Percentiles rank a stretch among this genome's conserved stretches.
phyloP scores from a whole-genome alignment of 768 basidiomycete genomes.

The Pluteus cervinus region DNA sequence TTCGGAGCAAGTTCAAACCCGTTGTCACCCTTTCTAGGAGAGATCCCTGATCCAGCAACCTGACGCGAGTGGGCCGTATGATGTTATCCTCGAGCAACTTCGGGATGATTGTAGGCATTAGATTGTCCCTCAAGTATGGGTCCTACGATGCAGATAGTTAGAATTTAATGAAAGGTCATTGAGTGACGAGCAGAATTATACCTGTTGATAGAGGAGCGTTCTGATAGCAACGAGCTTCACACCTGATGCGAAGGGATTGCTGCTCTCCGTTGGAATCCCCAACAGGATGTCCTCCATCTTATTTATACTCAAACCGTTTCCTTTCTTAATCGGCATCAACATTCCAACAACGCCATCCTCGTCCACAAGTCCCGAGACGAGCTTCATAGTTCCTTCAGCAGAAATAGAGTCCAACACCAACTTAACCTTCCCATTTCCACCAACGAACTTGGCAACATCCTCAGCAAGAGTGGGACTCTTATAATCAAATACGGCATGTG shows the following conservation, averaged over 20 bases:
- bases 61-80: constrained; percentile 35
- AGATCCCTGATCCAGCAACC: constrained; percentile 34
- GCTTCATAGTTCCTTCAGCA: constrained; percentile 21
- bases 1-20: constrained; percentile 39
- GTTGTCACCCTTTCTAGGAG: constrained; percentile 33
- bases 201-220: constrained; percentile 36
- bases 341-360: no score
- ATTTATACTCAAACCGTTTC: no score
- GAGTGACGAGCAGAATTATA: no score
- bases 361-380: no score
- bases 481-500: constrained; percentile 35
- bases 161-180: no score
- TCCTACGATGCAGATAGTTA: no score
- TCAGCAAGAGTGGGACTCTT: constrained; percentile 26
- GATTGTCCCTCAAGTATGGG: constrained; percentile 30
- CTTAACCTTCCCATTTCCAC: constrained; percentile 25
- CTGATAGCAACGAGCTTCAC: constrained; percentile 31
- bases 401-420: constrained; percentile 34
- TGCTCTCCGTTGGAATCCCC: constrained; percentile 26
- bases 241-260: constrained; percentile 31
- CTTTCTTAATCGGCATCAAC: no score
- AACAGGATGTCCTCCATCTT: constrained; percentile 21
- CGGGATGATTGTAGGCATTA: constrained; percentile 42
- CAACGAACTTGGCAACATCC: constrained; percentile 26
- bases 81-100: constrained; percentile 28